Evolutionary conservation across 805 yeast genomes (phyloP).

Genomic region (Wickerhamiella hasegawae): DNA sequence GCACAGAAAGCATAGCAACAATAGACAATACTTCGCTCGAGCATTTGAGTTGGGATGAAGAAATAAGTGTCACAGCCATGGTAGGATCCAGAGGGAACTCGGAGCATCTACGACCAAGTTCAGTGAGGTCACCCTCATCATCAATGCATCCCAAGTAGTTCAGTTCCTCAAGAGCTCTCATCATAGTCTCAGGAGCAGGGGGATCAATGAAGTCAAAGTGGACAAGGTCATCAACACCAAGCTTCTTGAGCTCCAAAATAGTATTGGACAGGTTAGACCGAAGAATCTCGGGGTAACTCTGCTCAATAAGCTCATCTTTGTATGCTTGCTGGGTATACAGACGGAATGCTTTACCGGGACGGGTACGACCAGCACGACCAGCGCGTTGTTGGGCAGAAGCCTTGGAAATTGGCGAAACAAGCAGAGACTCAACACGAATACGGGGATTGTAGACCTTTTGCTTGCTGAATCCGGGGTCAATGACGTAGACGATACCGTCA

Average conservation of each 20-base stretch:
- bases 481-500: slow-evolving; percentile 93
- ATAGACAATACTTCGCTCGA: slow-evolving; percentile 78
- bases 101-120: slow-evolving; percentile 79
- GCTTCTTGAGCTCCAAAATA: slow-evolving; percentile 79
- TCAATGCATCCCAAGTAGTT: slow-evolving; percentile 80
- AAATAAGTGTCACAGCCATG: slow-evolving; percentile 83
- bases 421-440: slow-evolving; percentile 82
- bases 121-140: slow-evolving; percentile 81
- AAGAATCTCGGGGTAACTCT: slow-evolving; percentile 89
- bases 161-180: slow-evolving; percentile 93
- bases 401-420: slow-evolving; percentile 91
- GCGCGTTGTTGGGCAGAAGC: slow-evolving; percentile 98
- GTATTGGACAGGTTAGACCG: slow-evolving; percentile 83
- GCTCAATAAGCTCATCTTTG: slow-evolving; percentile 83
- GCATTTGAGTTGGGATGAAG: slow-evolving; percentile 71
- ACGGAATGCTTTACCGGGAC: slow-evolving; percentile 96
- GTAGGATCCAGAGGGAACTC: slow-evolving; percentile 92
- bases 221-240: slow-evolving; percentile 89
- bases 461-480: slow-evolving; percentile 93
- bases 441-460: slow-evolving; percentile 95
- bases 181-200: slow-evolving; percentile 99
- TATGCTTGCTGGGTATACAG: slow-evolving; percentile 94
- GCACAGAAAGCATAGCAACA: slow-evolving; percentile 83
- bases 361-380: slow-evolving; percentile 99
- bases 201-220: slow-evolving; percentile 99